Evolutionary conservation across 1,139 yeast genomes (phyloP).

Genomic region (Blastobotrys buckinghamii): DNA sequence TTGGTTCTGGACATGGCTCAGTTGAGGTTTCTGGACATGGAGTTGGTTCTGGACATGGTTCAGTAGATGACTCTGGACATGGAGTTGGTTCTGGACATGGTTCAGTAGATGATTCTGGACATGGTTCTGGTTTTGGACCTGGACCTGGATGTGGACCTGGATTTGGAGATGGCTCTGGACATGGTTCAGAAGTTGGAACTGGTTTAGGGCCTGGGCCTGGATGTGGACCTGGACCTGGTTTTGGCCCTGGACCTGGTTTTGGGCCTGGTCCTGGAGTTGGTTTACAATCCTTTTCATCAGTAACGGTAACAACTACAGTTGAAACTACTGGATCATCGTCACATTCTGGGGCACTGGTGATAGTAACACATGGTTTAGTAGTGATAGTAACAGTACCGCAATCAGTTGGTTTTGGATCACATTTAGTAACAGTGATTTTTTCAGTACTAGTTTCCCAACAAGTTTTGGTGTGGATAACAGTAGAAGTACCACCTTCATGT

Average conservation of each 20-base stretch:
- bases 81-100: background rate
- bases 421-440: background rate
- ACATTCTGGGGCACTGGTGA: background rate
- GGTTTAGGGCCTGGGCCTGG: background rate
- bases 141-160: background rate
- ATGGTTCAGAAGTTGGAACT: background rate
- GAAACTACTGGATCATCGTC: background rate
- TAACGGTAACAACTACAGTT: background rate
- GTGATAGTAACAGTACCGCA: conserved; percentile 1
- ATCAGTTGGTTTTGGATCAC: background rate
- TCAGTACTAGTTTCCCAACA: background rate
- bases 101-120: background rate
- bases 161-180: background rate
- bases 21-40: background rate
- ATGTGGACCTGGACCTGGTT: background rate
- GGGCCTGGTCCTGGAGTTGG: background rate
- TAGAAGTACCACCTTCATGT: conserved; percentile 5
- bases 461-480: conserved; percentile 1
- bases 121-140: background rate
- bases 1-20: background rate
- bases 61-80: background rate
- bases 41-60: background rate
- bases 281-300: background rate
- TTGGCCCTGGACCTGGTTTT: background rate
- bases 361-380: background rate